Conservation (phyloP, 2,329 filamentous ascomycete species). For the Ambrosiella xylebori region DNA sequence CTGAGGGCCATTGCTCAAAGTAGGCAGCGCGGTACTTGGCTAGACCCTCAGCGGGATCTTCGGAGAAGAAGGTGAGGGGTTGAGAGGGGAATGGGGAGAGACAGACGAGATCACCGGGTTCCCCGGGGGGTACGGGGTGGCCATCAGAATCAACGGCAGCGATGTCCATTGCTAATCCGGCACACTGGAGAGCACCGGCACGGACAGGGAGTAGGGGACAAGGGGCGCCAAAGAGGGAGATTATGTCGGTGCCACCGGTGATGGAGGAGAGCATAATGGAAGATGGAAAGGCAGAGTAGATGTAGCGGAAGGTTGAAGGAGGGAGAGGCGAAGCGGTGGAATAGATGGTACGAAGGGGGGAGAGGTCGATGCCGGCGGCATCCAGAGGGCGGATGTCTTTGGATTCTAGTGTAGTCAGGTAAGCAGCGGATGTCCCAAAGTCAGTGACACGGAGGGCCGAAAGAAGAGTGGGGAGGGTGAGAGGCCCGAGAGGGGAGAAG, state of each 20-base stretch:
- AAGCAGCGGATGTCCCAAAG: conserved; percentile 89
- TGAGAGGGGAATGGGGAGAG: conserved; percentile 75
- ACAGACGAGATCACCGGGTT: conserved; percentile 79
- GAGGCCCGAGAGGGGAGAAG: conserved; percentile 60
- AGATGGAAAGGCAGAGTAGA: conserved; percentile 67
- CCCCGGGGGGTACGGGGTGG: conserved; percentile 37
- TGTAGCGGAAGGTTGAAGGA: conserved; percentile 80
- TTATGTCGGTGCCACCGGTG: conserved; percentile 90
- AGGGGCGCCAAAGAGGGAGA: conserved; percentile 81
- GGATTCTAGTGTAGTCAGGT: conserved; percentile 78
- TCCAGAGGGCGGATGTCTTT: conserved; percentile 33
- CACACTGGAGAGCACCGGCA: conserved; percentile 59
- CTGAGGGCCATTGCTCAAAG: conserved; percentile 31
- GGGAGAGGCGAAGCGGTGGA: conserved; percentile 85
- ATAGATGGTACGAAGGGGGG: conserved; percentile 66
- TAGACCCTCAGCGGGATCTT: conserved; percentile 28
- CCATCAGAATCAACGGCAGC: conserved; percentile 41
- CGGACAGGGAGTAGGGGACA: conserved; percentile 59
- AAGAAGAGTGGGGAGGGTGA: conserved; percentile 69
- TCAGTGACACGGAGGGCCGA: conserved; percentile 71
- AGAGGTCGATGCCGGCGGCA: conserved; percentile 28
- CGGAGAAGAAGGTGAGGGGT: conserved; percentile 65
- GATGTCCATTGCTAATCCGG: conserved; percentile 66
- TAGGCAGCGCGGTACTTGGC: conserved; percentile 71
- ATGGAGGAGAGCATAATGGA: conserved; percentile 73